Conservation (phyloP, 176 grass and related monocot species). For the Paspalum notatum region DNA sequence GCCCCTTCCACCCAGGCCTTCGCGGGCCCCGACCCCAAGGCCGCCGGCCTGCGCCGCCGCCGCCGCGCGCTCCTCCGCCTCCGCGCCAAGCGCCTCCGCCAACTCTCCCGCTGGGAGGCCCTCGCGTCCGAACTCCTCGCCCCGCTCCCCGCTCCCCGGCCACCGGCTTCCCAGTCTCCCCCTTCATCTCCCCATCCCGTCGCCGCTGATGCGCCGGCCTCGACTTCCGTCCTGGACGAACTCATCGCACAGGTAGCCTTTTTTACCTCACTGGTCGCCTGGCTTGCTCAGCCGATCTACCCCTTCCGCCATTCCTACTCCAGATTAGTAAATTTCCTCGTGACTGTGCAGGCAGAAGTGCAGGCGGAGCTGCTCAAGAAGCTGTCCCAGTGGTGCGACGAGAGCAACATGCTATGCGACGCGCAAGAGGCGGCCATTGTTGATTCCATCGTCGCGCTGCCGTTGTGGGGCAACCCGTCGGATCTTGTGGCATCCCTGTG, state of each 20-base stretch:
- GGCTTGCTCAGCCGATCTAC: background rate
- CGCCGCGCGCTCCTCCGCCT: slow-evolving; percentile 54
- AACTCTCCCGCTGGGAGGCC: slow-evolving; percentile 64
- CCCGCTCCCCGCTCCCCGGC: slow-evolving; percentile 5
- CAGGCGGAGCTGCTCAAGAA: slow-evolving; percentile 14
- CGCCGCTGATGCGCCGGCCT: background rate
- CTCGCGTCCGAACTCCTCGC: slow-evolving; percentile 28
- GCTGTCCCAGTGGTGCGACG: slow-evolving; percentile 11
- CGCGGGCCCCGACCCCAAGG: slow-evolving; percentile 5
- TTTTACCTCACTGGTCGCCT: background rate
- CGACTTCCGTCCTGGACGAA: slow-evolving; percentile 28
- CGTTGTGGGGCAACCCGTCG: slow-evolving; percentile 50
- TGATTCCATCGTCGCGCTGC: slow-evolving; percentile 34
- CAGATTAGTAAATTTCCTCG: background rate
- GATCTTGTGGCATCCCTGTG: slow-evolving; percentile 30
- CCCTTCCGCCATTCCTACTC: background rate
- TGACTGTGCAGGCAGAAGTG: slow-evolving; percentile 36
- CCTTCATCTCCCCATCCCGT: background rate
- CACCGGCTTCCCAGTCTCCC: slow-evolving; percentile 2
- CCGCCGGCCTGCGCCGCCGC: slow-evolving; percentile 38
- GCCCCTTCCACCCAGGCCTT: background rate
- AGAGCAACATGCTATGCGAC: slow-evolving; percentile 10
- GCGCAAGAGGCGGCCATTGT: slow-evolving; percentile 35
- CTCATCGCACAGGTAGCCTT: slow-evolving; percentile 32
- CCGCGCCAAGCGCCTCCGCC: slow-evolving; percentile 44